Evolutionary conservation across 1,284 basidiomycete genomes (phyloP), one percentile per base, ranked within the genome.

Genomic region (Cerrena zonata): DNA sequence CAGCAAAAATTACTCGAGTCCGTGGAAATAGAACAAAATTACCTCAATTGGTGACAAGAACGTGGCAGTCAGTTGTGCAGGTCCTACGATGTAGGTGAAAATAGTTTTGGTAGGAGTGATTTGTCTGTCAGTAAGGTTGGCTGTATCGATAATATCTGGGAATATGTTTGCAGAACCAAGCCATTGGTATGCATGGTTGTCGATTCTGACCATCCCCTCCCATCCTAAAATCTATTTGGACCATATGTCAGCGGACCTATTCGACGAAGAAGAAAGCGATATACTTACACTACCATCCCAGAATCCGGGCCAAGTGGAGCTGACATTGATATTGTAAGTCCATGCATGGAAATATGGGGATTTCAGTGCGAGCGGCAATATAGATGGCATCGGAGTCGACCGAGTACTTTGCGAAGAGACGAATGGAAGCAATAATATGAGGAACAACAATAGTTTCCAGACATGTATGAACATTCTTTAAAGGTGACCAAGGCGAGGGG

Each of bases 41-140:
- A 61, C 60, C 51, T 61, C 60, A 22, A 61, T 55, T 2, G 60
- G 60, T 41, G 51, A 53, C 5, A 61, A 48, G 46, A 49, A 61
- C 2, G 60, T 61, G n/a, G 55, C 45, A 1, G 50, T 58, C 2
- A 61, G 13, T 40, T 55, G 53, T 49, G 60, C 55, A 3, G 55
- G 50, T n/a, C 58, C 60, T 10, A 55, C 57, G 36, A 49, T 53
- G 53, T 59, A 52, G 2, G 21, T 37, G 50, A 53, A 59, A 15
- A 57, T 57, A 10, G 54, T 42, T 15, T 52, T 47, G 7, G 56
- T 61, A 1, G 56, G 52, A 11, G 55, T 59, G 13, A 59, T 39
- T 34, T 58, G 48, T 1, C 50, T 40, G 38, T 49, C 45, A 1
- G 54, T 52, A 19, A 58, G 50, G 22, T 54, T 55, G 10, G 50